Base-by-base conservation (phyloP, 768 basidiomycete species). In the Leucosporidium scottii region DNA sequence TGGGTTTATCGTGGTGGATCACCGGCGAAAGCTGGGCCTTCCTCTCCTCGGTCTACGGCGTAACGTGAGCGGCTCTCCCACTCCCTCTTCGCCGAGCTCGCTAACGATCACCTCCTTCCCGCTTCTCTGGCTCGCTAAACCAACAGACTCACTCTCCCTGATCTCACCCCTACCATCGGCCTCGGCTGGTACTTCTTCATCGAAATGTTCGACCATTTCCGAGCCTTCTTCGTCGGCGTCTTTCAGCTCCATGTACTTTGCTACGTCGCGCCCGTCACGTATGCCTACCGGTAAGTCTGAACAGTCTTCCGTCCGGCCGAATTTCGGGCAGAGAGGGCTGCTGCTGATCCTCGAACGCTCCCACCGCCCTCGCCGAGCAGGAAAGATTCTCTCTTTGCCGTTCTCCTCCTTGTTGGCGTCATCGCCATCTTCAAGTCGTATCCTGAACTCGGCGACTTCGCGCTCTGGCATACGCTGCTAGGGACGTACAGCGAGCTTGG, bases 151-250 rank as follows among this genome's bases (percentile, higher is more conserved):
- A 84, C 83, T 25, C 84, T 96, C 13, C 88, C 89, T 2, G 93
- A 96, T 76, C 79, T 98, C 69, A 93, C 91, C 13, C 94, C 96
- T 0, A 98, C 93, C 73, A 85, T 90, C 6, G 94, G 96, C 2
- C 79, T 97, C 34, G 92, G 92, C 89, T 98, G 94, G 94, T 98
- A 98, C 78, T 98, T 98, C 81, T 97, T 98, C 80, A 97, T 92
- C 17, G 94, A 98, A 77, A 97, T 97, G 90, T 99, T 99, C 71
- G 94, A 97, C 76, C 89, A 98, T 76, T 99, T 97, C 82, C 82
- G 96, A 36, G 85, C 87, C 6, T 97, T 97, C 80, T 99, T 96
- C 82, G 81, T 97, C 39, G 88, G 93, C 83, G 90, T 89, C 23
- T 98, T 97, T 6, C 70, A 93, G 87, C 82, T 89, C 15, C 94